Base-by-base conservation (phyloP, 305 asterid species). In the Withania somnifera region DNA sequence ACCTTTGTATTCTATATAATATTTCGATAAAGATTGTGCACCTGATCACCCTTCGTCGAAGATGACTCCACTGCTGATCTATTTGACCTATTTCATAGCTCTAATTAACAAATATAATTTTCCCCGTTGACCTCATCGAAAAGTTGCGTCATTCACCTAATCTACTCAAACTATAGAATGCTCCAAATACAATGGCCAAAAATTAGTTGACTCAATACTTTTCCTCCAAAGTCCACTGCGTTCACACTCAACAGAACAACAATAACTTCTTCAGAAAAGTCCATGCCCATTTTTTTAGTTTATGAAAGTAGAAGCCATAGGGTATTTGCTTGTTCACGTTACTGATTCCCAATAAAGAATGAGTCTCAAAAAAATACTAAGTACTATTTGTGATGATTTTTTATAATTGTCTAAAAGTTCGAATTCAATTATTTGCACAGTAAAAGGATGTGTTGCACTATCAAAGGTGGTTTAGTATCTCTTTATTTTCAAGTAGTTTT, bases 121-220 rank as follows among this genome's bases (percentile, higher is more conserved):
- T 8, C 60, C 24, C 42, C 42, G 56, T 73, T 73, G 79, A 73
- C 79, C 9, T 45, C 58, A 73, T 45, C 11, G 0, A 3, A 11
- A 40, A 40, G 19, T 71, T 45, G 73, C 4, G 14, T 47, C 38
- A 71, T 42, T 71, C 57, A 73, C 60, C 79, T 73, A 24, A 73
- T 15, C 58, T 15, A 47, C 47, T 45, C 42, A 45, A 7, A 24
- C 22, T 47, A 45, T 13, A 24, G 9, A 47, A 45, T 7, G 60
- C 42, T 73, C 58, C 58, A 73, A 73, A 73, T 73, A 36, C 79
- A 47, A 73, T 73, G 79, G 79, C 79, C 42, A 47, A 73, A 61
- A 73, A 15, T 45, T 73, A 73, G 60, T 73, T 47, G 60, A 47
- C 79, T 73, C 6, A 1, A 8, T 47, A 73, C 79, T 47, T 73